Evolutionary conservation across 805 yeast species (phyloP), one percentile per base, ranked within the genome.

Genomic region (Candida nitratophila): DNA sequence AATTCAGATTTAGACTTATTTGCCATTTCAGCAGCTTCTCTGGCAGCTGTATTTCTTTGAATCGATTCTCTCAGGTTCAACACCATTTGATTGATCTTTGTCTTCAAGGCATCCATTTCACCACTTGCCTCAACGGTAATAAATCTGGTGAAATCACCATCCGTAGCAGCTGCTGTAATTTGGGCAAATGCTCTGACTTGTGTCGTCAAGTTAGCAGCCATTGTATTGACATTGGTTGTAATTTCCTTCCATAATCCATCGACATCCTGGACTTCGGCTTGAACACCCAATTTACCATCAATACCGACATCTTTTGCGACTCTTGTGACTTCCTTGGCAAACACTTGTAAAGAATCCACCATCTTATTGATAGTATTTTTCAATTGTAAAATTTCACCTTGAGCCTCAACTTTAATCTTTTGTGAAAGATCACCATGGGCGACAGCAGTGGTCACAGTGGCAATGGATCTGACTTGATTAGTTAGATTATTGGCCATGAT

Each of bases 131-230:
- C 96, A 47, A 87, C 96, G 0, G 96, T 87, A 50, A 87, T 88
- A 56, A 87, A 84, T 50, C 91, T 74, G 0, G 96, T 87, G 64
- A 87, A 87, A 61, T 87, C 96, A 59, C 96, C 95, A 65, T 87
- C 95, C 2, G 96, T 86, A 14, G 95, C 96, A 26, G 96, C 93
- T 22, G 93, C 95, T 0, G 96, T 87, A 55, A 87, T 87, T 60
- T 87, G 95, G 33, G 95, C 95, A 68, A 87, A 87, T 0, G 95
- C 96, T 64, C 96, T 77, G 57, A 87, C 96, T 67, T 87, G 96
- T 1, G 95, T 83, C 0, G 96, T 87, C 60, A 87, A 75, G 61
- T 87, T 87, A n/a, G 91, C 81, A 42, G 96, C 96, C 96, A 87
- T 87, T 21, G 91, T 86, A 59, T 87, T 87, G 51, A 87, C 96